Percentiles rank a stretch among this genome's conserved stretches.
These are phyloP conservation scores for Calonectria fujianensis DNA, from an alignment of 2,329 filamentous ascomycete genomes.

Conservation along the genomic window DNA sequence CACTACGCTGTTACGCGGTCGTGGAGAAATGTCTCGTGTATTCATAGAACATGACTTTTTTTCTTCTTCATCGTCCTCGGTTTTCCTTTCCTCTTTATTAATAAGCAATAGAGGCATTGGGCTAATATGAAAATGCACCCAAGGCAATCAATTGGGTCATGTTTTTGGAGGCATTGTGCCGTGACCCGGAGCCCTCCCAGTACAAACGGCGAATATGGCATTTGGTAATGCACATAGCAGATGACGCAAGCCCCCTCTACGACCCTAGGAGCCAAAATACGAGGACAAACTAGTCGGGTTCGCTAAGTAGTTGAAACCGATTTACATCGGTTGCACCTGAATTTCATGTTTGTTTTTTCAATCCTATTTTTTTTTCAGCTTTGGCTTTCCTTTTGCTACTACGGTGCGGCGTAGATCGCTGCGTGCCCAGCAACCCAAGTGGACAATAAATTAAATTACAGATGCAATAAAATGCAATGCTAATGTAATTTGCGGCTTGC, in stretches of 20 bases:
- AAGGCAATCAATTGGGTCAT: background rate
- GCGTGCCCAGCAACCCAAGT: background rate
- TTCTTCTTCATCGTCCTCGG: background rate
- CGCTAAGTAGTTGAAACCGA: background rate
- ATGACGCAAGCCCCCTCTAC: constrained; percentile 11
- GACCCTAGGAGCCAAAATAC: background rate
- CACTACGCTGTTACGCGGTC: background rate
- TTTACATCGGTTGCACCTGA: background rate
- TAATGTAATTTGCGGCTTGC: constrained; percentile 4
- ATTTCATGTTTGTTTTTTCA: background rate
- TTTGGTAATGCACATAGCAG: background rate
- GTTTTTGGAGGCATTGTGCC: background rate
- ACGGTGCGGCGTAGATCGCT: background rate
- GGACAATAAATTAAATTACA: constrained; percentile 11
- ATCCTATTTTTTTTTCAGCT: background rate
- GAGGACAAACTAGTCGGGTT: background rate
- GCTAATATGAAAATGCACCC: background rate
- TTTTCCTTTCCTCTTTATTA: background rate
- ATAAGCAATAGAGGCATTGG: background rate
- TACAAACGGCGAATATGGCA: background rate
- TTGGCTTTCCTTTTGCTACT: background rate
- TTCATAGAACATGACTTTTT: background rate
- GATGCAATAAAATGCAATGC: constrained; percentile 16
- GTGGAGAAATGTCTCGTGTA: background rate
- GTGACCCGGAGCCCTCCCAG: background rate